Conservation (phyloP, 257 asterid species). For the Rauvolfia tetraphylla region DNA sequence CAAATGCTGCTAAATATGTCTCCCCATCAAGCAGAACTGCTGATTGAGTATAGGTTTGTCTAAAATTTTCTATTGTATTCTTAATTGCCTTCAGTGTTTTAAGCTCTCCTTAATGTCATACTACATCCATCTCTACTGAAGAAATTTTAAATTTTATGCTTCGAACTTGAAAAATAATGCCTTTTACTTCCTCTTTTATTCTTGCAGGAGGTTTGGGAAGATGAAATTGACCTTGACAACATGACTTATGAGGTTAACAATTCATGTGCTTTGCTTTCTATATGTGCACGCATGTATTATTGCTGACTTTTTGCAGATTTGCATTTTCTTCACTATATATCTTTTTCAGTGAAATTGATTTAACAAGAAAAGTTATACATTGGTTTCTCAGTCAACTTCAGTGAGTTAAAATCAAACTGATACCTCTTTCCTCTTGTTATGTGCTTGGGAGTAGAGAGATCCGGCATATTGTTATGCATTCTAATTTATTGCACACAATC, state of each 20-base stretch:
- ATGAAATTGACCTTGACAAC: constrained; percentile 74
- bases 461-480: background rate
- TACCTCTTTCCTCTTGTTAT: background rate
- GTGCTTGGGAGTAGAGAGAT: background rate
- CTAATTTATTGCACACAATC: background rate
- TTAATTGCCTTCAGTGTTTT: background rate
- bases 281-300: background rate
- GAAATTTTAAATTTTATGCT: background rate
- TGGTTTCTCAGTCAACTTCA: background rate
- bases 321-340: background rate
- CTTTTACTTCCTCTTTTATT: constrained; percentile 16
- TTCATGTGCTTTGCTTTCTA: background rate
- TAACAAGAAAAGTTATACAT: background rate
- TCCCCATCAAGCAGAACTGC: background rate
- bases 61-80: background rate
- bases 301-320: background rate
- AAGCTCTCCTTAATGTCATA: background rate
- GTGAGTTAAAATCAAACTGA: background rate
- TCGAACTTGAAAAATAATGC: background rate
- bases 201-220: constrained; percentile 63
- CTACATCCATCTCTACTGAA: background rate
- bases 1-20: background rate
- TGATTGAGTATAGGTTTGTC: background rate
- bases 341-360: background rate
- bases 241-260: constrained; percentile 78